Evolutionary conservation across 768 basidiomycete genomes (phyloP).

Genomic region (Phaffia australis): DNA sequence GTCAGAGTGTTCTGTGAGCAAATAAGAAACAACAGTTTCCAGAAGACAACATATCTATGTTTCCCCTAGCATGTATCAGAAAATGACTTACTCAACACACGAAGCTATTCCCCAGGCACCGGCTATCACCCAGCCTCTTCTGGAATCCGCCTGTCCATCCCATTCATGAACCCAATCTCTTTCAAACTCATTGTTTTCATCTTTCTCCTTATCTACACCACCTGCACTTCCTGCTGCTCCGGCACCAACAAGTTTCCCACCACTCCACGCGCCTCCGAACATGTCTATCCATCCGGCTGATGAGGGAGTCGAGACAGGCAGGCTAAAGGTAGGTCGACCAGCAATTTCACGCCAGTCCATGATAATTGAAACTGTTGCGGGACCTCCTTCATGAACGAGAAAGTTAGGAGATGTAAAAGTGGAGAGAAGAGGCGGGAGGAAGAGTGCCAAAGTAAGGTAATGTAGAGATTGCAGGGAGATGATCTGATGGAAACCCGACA

Average conservation of each 20-base stretch:
- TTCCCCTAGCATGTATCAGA: background rate
- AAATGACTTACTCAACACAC: conserved; percentile 62
- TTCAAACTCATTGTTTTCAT: background rate
- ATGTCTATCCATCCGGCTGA: conserved; percentile 46
- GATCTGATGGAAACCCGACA: conserved; percentile 49
- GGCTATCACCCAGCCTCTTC: conserved; percentile 83
- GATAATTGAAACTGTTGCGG: conserved; percentile 54
- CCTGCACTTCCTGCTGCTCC: conserved; percentile 39
- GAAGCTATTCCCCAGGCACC: conserved; percentile 74
- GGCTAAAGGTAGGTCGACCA: conserved; percentile 54
- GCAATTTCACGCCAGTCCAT: conserved; percentile 99
- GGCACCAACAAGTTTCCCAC: conserved; percentile 61
- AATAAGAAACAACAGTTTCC: conserved; percentile 19
- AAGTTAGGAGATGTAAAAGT: conserved; percentile 36
- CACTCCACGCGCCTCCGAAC: conserved; percentile 66
- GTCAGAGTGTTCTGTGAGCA: background rate
- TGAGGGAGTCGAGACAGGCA: background rate
- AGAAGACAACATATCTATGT: no score
- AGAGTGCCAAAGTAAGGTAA: conserved; percentile 74
- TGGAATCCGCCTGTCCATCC: conserved; percentile 49
- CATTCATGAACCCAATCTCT: conserved; percentile 15
- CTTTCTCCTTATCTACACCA: conserved; percentile 19
- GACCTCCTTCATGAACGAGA: conserved; percentile 36
- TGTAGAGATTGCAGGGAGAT: conserved; percentile 85
- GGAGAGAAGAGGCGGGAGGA: conserved; percentile 66